These are phyloP conservation scores for Kurtzmaniella quercitrusa DNA, from an alignment of 1,139 yeast genomes.

Conservation along the genomic window DNA sequence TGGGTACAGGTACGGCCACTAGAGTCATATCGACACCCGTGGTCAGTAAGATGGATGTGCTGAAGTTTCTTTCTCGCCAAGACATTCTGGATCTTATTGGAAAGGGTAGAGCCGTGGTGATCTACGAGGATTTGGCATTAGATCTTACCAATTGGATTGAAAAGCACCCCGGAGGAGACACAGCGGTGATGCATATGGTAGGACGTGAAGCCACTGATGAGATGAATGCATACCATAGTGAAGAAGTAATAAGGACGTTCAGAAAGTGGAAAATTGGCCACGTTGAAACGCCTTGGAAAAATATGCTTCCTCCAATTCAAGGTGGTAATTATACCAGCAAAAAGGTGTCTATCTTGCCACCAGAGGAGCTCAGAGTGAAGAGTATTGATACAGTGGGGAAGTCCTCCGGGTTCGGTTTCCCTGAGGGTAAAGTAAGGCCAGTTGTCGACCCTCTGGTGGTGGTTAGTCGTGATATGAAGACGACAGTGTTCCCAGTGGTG, in stretches of 20 bases:
- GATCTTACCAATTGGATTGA: constrained; percentile 68
- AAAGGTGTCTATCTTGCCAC: background rate
- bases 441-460: constrained; percentile 47
- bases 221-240: constrained; percentile 76
- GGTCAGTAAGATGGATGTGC: background rate
- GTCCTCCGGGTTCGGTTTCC: constrained; percentile 31
- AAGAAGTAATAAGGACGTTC: constrained; percentile 50
- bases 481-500: constrained; percentile 33
- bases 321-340: constrained; percentile 54
- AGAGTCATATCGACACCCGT: background rate
- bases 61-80: constrained; percentile 11
- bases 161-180: constrained; percentile 86
- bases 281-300: constrained; percentile 62
- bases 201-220: constrained; percentile 92
- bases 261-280: constrained; percentile 58
- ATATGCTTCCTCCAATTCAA: constrained; percentile 83
- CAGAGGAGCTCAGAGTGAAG: background rate
- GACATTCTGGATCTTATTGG: constrained; percentile 49
- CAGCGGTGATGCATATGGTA: constrained; percentile 75
- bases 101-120: constrained; percentile 65
- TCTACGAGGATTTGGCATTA: constrained; percentile 57
- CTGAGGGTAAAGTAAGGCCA: constrained; percentile 37
- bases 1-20: background rate
- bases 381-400: background rate
- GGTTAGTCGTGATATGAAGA: constrained; percentile 32